Evolutionary conservation across 177 flowering plant genomes (phyloP).

Genomic region (Vitis hybrid): DNA sequence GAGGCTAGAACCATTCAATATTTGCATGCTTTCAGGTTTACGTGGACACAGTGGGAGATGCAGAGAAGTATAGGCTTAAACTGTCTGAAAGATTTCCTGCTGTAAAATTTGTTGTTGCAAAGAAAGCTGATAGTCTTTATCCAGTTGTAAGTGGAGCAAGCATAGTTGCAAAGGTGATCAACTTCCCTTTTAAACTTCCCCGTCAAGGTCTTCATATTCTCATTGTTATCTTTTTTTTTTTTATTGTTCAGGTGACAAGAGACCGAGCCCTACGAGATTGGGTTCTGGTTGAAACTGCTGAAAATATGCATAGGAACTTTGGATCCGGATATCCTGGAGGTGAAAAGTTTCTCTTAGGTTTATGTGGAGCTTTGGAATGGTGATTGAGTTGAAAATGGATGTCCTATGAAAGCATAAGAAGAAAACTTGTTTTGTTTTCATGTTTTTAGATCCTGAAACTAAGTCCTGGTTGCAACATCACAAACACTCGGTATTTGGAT

Average conservation of each 20-base stretch:
- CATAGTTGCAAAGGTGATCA: conserved; percentile 85
- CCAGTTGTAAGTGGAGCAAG: conserved; percentile 98
- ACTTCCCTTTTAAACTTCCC: conserved; percentile 2
- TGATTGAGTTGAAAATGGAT: background rate
- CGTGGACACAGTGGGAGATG: conserved; percentile 93
- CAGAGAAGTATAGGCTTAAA: conserved; percentile 75
- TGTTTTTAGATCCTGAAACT: conserved; percentile 73
- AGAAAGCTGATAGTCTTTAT: conserved; percentile 97
- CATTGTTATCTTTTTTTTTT: conserved; percentile 1
- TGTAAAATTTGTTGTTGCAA: conserved; percentile 82
- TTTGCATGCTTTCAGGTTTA: conserved; percentile 57
- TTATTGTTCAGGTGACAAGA: conserved; percentile 71
- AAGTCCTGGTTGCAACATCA: conserved; percentile 87
- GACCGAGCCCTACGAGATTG: conserved; percentile 74
- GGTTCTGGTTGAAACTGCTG: conserved; percentile 82
- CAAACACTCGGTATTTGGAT: conserved; percentile 82
- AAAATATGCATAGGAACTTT: conserved; percentile 67
- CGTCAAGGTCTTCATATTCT: background rate
- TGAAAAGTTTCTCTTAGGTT: conserved; percentile 14
- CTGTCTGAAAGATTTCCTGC: conserved; percentile 74
- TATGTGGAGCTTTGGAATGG: no score
- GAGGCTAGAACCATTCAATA: background rate
- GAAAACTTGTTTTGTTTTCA: background rate
- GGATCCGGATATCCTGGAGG: conserved; percentile 99
- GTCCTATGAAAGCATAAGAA: background rate